Base-by-base conservation (phyloP, 2,329 filamentous ascomycete genomes). In the Aaosphaeria pasadenensis region DNA sequence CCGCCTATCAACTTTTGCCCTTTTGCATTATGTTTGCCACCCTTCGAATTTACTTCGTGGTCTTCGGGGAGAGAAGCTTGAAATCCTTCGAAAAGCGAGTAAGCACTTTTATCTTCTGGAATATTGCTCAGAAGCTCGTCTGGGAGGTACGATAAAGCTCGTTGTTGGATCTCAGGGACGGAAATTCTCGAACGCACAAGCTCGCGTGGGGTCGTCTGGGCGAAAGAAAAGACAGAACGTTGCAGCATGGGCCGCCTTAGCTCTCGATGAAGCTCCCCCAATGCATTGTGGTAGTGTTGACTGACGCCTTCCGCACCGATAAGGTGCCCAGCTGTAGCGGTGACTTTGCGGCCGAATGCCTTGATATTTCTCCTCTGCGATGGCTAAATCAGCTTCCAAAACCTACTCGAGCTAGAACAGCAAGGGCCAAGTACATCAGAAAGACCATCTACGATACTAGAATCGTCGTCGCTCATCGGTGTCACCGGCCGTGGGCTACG, bases 41-140 rank as follows among this genome's bases (percentile, higher is more conserved):
- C 82, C 42, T 57, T 82, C 67, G 85, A 56, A 81, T 82, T 53
- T 86, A 82, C 45, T 64, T 70, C 46, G 75, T 58, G 76, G 42
- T 78, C 74, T 48, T 94, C 88, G 3, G 91, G 91, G 53, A 96
- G 79, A 54, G 85, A 91, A 42, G 92, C 94, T 73, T 95, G 86
- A 71, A 99, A 99, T 56, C 94, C 94, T 71, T 99, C 89, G 70
- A 99, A 97, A 40, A 99, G 79, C 38, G 91, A 96, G 74, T 95
- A 99, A 11, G 85, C 78, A 71, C 89, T 95, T 24, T 86, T 85
- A 66, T 87, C 82, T 51, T 95, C 90, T 58, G 94, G 94, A 44
- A 96, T 92, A 67, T 96, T 91, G 57, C 78, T 77, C 42, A 99
- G 82, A 58, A 99, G 81, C 53, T 96, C 91, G 72, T 99, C 92